A percentile compares a stretch with the other conserved stretches of the same genome.
These are phyloP conservation scores for Ophiocordyceps robertsii DNA, from an alignment of 2,329 filamentous ascomycete genomes.

Conservation along the genomic window DNA sequence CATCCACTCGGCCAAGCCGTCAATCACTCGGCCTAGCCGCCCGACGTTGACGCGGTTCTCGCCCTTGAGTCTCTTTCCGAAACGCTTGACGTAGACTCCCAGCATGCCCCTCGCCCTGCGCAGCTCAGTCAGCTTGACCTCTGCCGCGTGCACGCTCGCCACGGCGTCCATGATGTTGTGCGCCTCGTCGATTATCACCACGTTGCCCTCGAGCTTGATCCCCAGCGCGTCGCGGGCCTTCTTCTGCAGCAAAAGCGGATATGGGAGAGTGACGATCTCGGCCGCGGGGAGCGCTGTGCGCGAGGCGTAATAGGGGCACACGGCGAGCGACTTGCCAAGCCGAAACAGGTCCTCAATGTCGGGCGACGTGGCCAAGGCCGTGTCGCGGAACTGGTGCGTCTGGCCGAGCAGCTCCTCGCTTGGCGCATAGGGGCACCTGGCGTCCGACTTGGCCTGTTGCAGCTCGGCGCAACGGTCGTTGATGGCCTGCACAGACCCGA, in stretches of 20 bases:
- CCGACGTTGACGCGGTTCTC: constrained; percentile 86
- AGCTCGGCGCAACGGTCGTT: constrained; percentile 88
- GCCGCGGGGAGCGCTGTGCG: constrained; percentile 67
- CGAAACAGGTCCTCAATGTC: constrained; percentile 85
- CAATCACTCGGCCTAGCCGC: constrained; percentile 71
- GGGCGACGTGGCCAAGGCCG: constrained; percentile 67
- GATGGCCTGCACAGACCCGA: constrained; percentile 65
- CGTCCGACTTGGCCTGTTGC: constrained; percentile 50
- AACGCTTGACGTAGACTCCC: constrained; percentile 70
- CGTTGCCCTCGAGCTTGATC: constrained; percentile 71
- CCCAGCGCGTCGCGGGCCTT: constrained; percentile 77
- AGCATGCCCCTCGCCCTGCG: constrained; percentile 62
- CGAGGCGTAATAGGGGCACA: constrained; percentile 97
- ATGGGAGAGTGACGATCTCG: constrained; percentile 86
- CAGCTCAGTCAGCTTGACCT: constrained; percentile 61
- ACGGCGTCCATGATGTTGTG: constrained; percentile 97
- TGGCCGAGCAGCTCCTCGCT: constrained; percentile 60
- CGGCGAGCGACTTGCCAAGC: constrained; percentile 62
- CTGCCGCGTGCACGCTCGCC: constrained; percentile 69
- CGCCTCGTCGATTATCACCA: constrained; percentile 94
- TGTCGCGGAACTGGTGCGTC: constrained; percentile 73
- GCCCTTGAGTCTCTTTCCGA: constrained; percentile 77
- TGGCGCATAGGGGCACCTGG: constrained; percentile 64
- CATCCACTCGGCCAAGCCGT: constrained; percentile 62
- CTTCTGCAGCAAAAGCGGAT: constrained; percentile 78